phyloP scores from a whole-genome alignment of 2,329 filamentous ascomycete genomes.

The Lasiodiplodia theobromae region DNA sequence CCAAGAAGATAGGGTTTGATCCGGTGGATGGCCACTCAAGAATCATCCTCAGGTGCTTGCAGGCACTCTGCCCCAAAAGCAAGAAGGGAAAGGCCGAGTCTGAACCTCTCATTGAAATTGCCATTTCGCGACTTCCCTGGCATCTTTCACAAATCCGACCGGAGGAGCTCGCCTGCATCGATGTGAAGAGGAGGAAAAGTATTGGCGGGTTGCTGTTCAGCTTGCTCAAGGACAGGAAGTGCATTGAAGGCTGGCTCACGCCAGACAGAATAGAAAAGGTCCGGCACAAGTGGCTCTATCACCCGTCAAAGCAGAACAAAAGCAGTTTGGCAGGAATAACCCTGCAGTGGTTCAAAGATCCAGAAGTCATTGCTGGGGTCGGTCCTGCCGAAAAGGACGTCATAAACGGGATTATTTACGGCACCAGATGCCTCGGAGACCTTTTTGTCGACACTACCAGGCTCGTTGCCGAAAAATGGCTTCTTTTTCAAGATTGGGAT shows the following conservation, averaged over 20 bases:
- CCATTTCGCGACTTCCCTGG: background rate
- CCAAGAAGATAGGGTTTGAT: background rate
- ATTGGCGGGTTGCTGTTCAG: background rate
- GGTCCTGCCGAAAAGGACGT: background rate
- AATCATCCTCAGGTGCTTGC: background rate
- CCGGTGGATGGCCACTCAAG: slow-evolving; percentile 5
- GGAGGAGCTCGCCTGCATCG: background rate
- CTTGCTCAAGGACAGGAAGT: background rate
- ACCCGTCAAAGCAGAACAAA: background rate
- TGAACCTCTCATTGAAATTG: background rate
- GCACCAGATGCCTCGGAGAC: background rate
- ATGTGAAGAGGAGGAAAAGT: background rate
- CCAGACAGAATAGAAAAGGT: background rate
- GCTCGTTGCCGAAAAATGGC: background rate
- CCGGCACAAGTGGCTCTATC: slow-evolving; percentile 6
- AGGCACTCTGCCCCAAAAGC: background rate
- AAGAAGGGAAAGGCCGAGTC: background rate
- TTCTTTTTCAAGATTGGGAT: background rate
- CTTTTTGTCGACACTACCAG: background rate
- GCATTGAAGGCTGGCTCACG: slow-evolving; percentile 4
- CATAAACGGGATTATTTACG: slow-evolving; percentile 6
- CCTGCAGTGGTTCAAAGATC: slow-evolving; percentile 9
- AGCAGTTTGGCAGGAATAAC: background rate
- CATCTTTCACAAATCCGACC: slow-evolving; percentile 3
- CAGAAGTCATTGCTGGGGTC: background rate